Percentiles rank a stretch among this genome's conserved stretches.
These are phyloP conservation scores for Chloris gayana DNA, from an alignment of 176 grass and related monocot species.

Conservation along the genomic window DNA sequence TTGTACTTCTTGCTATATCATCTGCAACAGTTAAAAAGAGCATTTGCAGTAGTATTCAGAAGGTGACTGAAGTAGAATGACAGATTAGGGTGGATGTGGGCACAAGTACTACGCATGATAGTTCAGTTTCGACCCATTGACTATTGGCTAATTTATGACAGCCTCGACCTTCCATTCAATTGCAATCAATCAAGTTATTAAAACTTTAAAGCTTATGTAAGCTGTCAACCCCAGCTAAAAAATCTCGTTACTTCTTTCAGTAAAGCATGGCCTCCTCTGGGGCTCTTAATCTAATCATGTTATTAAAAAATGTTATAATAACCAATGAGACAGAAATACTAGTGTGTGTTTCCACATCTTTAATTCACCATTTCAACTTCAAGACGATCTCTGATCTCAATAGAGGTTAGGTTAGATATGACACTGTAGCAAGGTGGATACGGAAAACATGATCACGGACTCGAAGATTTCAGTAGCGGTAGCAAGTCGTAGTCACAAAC, in stretches of 20 bases:
- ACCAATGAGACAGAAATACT: not conserved
- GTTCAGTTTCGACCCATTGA: no score
- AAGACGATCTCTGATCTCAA: not conserved
- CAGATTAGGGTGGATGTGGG: not conserved
- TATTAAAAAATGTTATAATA: not conserved
- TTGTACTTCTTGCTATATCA: not conserved
- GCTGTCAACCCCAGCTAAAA: no score
- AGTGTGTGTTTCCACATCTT: not conserved
- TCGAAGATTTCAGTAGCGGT: not conserved
- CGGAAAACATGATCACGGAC: not conserved
- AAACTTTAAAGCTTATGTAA: no score
- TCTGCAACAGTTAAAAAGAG: not conserved
- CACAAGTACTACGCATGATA: no score
- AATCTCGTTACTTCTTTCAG: no score
- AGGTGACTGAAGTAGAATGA: not conserved
- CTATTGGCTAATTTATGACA: not conserved
- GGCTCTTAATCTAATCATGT: no score
- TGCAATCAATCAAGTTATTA: not conserved
- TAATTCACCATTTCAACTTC: not conserved
- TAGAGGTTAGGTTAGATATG: not conserved
- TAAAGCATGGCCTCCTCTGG: no score
- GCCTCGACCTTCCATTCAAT: not conserved
- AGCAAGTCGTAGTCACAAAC: not conserved
- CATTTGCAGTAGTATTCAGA: not conserved
- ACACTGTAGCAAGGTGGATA: not conserved